phyloP scores from a whole-genome alignment of 371 early-diverging fungal species.

The Umbelopsis sp. region DNA sequence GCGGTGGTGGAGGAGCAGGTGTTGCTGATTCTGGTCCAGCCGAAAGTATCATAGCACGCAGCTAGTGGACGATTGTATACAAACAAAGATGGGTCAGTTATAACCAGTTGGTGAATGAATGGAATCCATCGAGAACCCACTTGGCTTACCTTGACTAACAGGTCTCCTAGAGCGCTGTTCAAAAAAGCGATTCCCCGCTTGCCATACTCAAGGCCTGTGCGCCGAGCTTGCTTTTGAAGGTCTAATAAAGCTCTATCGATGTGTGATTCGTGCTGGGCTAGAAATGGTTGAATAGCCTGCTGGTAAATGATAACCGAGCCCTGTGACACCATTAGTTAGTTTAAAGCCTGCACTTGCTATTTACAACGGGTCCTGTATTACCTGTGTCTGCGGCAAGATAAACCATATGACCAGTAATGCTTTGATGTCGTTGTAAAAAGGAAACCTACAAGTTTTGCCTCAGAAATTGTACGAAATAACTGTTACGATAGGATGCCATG shows the following conservation, averaged over 20 bases:
- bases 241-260: constrained; percentile 30
- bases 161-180: constrained; percentile 25
- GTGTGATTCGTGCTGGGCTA: constrained; percentile 28
- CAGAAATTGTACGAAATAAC: neutral
- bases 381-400: constrained; percentile 53
- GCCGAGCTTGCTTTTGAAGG: constrained; percentile 27
- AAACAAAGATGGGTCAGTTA: neutral
- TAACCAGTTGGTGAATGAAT: no score
- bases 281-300: constrained; percentile 30
- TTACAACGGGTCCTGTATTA: constrained; percentile 11
- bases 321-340: constrained; percentile 15
- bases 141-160: constrained; percentile 12
- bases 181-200: constrained; percentile 24
- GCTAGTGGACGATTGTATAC: neutral
- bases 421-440: constrained; percentile 48
- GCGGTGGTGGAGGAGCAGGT: constrained; percentile 15
- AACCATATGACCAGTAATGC: constrained; percentile 42
- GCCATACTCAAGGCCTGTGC: constrained; percentile 28
- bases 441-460: constrained; percentile 35
- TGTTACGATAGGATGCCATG: neutral
- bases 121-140: no score
- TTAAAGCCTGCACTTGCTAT: neutral
- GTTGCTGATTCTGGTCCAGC: constrained; percentile 12
- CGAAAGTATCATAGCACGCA: constrained; percentile 7
- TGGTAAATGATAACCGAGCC: constrained; percentile 32